Percentiles rank a stretch among this genome's conserved stretches.
These are phyloP conservation scores for Pisolithus thermaeus DNA, from an alignment of 1,284 basidiomycete species.

Conservation along the genomic window DNA sequence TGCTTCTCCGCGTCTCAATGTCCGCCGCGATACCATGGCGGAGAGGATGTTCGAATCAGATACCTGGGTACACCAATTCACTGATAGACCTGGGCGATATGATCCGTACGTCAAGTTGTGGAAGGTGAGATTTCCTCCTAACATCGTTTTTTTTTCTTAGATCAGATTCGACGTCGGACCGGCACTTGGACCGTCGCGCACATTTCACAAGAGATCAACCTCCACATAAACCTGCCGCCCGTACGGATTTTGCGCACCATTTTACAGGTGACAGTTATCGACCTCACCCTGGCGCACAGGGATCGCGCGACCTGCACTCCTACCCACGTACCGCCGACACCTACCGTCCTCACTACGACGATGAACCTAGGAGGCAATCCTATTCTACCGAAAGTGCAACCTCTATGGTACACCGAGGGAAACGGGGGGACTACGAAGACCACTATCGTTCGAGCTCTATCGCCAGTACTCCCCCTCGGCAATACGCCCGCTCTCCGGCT, in stretches of 20 bases:
- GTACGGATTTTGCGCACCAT: slow-evolving; percentile 24
- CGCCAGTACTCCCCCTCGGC: slow-evolving; percentile 29
- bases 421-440: slow-evolving; percentile 16
- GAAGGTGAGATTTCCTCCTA: slow-evolving; percentile 22
- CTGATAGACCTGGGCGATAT: slow-evolving; percentile 27
- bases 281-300: slow-evolving; percentile 25
- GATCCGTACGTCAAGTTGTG: slow-evolving; percentile 15
- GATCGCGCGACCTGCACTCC: slow-evolving; percentile 27
- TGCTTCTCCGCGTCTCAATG: slow-evolving; percentile 29
- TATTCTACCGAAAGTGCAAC: slow-evolving; percentile 14
- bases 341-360: slow-evolving; percentile 37
- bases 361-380: slow-evolving; percentile 20
- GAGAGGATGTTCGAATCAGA: slow-evolving; percentile 65
- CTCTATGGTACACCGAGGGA: slow-evolving; percentile 3
- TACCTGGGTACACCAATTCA: slow-evolving; percentile 58
- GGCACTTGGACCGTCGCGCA: slow-evolving; percentile 28
- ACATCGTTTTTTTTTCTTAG: slow-evolving; percentile 3
- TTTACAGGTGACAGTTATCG: slow-evolving; percentile 40
- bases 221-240: slow-evolving; percentile 28
- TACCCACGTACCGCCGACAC: slow-evolving; percentile 31
- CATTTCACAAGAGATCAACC: slow-evolving; percentile 29
- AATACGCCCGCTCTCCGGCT: slow-evolving; percentile 7
- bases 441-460: slow-evolving; percentile 29
- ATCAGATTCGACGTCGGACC: slow-evolving; percentile 15
- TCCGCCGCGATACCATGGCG: slow-evolving; percentile 38